Percentiles rank a stretch among this genome's conserved stretches.
These are phyloP conservation scores for Chlorella sp. DNA, from an alignment of 139 green algal species.

Conservation along the genomic window DNA sequence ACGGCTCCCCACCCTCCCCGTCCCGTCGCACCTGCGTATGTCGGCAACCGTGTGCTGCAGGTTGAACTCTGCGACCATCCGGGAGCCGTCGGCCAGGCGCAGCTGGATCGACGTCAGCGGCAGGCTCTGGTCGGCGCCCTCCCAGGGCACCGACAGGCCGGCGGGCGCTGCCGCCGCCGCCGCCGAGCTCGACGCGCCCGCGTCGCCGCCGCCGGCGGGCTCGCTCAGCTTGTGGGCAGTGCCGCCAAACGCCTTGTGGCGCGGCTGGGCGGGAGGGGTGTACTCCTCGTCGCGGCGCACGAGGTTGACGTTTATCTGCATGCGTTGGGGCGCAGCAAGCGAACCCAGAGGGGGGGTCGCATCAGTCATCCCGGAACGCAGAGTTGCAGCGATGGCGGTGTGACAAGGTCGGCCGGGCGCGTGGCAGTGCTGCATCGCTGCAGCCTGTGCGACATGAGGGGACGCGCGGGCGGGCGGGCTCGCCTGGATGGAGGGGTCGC, in stretches of 20 bases:
- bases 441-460: too few species aligned
- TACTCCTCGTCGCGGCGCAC: slow-evolving; percentile 80
- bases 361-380: too few species aligned
- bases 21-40: slow-evolving; percentile 58
- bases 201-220: slow-evolving; percentile 1
- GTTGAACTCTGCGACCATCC: slow-evolving; percentile 88
- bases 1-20: background rate
- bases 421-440: too few species aligned
- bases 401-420: too few species aligned
- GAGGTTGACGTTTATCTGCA: slow-evolving; percentile 84
- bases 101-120: slow-evolving; percentile 88
- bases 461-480: too few species aligned
- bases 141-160: slow-evolving; percentile 45
- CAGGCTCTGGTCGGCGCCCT: slow-evolving; percentile 68
- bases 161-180: slow-evolving; percentile 18
- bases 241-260: slow-evolving; percentile 72
- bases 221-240: slow-evolving; percentile 58
- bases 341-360: too few species aligned
- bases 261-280: slow-evolving; percentile 48
- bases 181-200: background rate
- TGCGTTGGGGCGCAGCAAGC: too few species aligned
- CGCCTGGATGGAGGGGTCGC: slow-evolving; percentile 21
- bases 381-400: too few species aligned
- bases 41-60: slow-evolving; percentile 75
- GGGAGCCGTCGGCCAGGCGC: slow-evolving; percentile 76